Evolutionary conservation across 345 rosid species (phyloP).

Genomic region (Nasturtium officinale): DNA sequence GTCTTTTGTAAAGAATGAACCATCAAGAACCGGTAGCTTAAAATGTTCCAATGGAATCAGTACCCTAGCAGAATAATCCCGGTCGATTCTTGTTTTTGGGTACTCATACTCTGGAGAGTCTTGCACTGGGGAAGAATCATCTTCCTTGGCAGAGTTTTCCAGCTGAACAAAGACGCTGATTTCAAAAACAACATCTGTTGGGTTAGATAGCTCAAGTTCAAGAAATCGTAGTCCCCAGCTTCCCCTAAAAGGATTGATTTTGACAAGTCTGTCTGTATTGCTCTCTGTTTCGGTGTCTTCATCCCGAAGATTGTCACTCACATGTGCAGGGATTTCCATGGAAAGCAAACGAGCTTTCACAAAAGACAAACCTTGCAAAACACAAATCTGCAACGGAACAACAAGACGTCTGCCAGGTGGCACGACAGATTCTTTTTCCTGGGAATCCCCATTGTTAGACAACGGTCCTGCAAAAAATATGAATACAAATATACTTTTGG

Average conservation of each 20-base stretch:
- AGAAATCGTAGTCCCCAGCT: slow-evolving; percentile 98
- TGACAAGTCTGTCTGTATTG: slow-evolving; percentile 76
- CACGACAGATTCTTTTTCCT: slow-evolving; percentile 48
- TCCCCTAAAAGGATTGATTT: slow-evolving; percentile 92
- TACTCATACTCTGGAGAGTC: slow-evolving; percentile 68
- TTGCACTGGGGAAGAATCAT: slow-evolving; percentile 45
- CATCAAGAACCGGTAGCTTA: slow-evolving; percentile 90
- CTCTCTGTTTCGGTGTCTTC: slow-evolving; percentile 55
- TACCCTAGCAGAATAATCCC: slow-evolving; percentile 91
- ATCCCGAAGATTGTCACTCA: slow-evolving; percentile 65
- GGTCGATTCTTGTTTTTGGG: slow-evolving; percentile 88
- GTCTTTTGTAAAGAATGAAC: slow-evolving; percentile 76
- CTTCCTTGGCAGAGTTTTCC: slow-evolving; percentile 60
- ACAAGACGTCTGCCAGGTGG: slow-evolving; percentile 91
- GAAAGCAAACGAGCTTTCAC: slow-evolving; percentile 94
- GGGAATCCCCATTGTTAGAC: slow-evolving; percentile 54
- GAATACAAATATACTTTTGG: slow-evolving; percentile 1
- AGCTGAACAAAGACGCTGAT: slow-evolving; percentile 80
- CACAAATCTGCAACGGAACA: slow-evolving; percentile 87
- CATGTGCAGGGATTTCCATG: slow-evolving; percentile 97
- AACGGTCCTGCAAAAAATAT: slow-evolving; percentile 56
- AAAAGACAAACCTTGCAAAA: slow-evolving; percentile 88
- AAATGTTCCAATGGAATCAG: slow-evolving; percentile 95
- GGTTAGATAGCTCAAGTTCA: slow-evolving; percentile 91
- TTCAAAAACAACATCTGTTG: slow-evolving; percentile 94